Base-by-base conservation (phyloP, 1,284 basidiomycete genomes). In the Trichosporon asahii region DNA sequence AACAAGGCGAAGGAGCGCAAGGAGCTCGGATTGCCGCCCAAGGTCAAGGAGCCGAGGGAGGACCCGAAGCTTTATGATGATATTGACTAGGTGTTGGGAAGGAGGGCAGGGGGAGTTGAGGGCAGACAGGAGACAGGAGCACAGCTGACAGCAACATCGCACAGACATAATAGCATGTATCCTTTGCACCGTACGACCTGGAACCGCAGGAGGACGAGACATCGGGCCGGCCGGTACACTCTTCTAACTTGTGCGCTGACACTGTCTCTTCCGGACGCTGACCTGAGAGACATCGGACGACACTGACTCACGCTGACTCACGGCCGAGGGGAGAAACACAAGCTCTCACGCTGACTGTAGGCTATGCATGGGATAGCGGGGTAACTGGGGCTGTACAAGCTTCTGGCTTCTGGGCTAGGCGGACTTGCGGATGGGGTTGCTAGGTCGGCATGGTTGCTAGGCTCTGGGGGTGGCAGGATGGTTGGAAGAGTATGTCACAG, bases 21-120 rank as follows among this genome's bases (percentile, higher is more conserved):
- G 27, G 57, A 61, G 27, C 27, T 27, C 7, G 57, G 57, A 5
- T 18, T 61, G 8, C 57, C 57, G 57, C 57, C 57, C 57, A 61
- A 61, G 27, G 15, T n/a, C 18, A 61, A 61, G 57, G 57, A 61
- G 57, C 57, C 57, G 27, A 31, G 9, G 29, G 57, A 61, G 57
- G 57, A 61, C 57, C 57, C 57, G 29, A 31, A 8, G 57, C 57
- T 61, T 3, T 61, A 61, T 31, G 57, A 61, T 18, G 57, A 61
- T 18, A 31, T 61, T 14, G 57, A 61, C 29, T 61, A 61, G 29
- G 5, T 9, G 27, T 21, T 5, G 14, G 14, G 11, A 37, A 37
- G 14, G 14, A 12, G 11, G 11, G 35, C 35, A 12, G 35, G 14
- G 31, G 31, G 7, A 37, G 35, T 9, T 12, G 35, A 37, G 35